Evolutionary conservation across 192 early-diverging fungal species (phyloP).

Genomic region (Backusella macrospora): DNA sequence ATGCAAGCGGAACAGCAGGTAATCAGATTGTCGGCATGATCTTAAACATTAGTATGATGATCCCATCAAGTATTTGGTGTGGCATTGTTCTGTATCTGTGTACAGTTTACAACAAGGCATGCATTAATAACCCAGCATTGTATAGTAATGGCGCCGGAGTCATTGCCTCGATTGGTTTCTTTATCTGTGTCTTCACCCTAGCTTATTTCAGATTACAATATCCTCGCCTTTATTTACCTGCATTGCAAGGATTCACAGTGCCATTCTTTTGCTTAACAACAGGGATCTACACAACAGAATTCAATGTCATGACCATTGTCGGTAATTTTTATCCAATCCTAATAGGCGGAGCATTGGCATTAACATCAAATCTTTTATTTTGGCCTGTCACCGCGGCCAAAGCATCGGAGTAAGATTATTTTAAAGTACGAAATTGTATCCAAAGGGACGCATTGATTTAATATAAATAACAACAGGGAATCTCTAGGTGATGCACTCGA

Average conservation of each 20-base stretch:
- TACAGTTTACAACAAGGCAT: conserved; percentile 27
- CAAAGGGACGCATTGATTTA: background rate
- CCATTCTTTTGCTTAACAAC: conserved; percentile 30
- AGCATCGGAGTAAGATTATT: conserved; percentile 17
- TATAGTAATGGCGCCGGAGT: conserved; percentile 32
- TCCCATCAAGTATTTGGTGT: conserved; percentile 22
- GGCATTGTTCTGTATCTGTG: conserved; percentile 25
- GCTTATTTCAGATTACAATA: conserved; percentile 29
- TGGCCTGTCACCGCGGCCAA: conserved; percentile 39
- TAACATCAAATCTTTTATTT: conserved; percentile 19
- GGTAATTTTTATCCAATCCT: conserved; percentile 26
- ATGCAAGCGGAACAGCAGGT: conserved; percentile 28
- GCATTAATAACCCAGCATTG: background rate
- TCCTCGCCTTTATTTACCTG: conserved; percentile 28
- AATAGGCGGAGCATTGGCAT: conserved; percentile 24
- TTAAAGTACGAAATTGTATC: background rate
- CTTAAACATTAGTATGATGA: conserved; percentile 25
- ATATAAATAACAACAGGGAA: background rate
- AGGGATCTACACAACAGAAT: conserved; percentile 10
- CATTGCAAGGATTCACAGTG: conserved; percentile 24
- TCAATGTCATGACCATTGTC: conserved; percentile 10
- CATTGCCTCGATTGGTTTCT: conserved; percentile 28
- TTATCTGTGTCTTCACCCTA: conserved; percentile 15
- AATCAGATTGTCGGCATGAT: conserved; percentile 27
- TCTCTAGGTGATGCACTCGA: conserved; percentile 15